A percentile compares a stretch with the other conserved stretches of the same genome.
These are phyloP conservation scores for Sindora glabra DNA, from an alignment of 306 rosid genomes.

Conservation along the genomic window DNA sequence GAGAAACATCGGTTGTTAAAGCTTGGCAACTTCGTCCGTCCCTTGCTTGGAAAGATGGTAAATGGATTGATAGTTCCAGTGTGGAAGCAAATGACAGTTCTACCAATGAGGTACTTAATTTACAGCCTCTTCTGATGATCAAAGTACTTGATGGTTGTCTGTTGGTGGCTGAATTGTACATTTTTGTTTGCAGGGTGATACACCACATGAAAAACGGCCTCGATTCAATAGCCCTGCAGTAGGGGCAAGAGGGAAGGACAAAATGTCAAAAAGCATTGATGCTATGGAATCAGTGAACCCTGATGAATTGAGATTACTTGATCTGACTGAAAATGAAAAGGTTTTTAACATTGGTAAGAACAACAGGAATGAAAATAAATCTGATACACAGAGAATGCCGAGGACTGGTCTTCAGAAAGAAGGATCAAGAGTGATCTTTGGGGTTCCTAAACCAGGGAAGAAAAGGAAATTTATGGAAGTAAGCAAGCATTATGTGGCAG, in stretches of 20 bases:
- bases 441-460: slow-evolving; percentile 96
- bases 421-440: slow-evolving; percentile 71
- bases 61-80: slow-evolving; percentile 63
- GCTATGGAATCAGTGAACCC: slow-evolving; percentile 24
- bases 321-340: slow-evolving; percentile 53
- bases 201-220: slow-evolving; percentile 73
- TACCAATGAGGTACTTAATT: slow-evolving; percentile 47
- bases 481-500: slow-evolving; percentile 83
- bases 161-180: slow-evolving; percentile 21
- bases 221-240: slow-evolving; percentile 45
- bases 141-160: background rate
- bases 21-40: slow-evolving; percentile 89
- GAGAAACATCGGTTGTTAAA: slow-evolving; percentile 60
- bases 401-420: slow-evolving; percentile 81
- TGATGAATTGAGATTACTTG: slow-evolving; percentile 35
- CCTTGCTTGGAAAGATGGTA: slow-evolving; percentile 83
- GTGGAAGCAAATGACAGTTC: slow-evolving; percentile 27
- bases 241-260: slow-evolving; percentile 52
- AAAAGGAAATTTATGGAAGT: slow-evolving; percentile 96
- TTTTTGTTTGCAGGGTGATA: slow-evolving; percentile 54
- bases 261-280: slow-evolving; percentile 26
- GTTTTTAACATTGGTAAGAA: slow-evolving; percentile 67
- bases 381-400: slow-evolving; percentile 34
- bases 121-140: slow-evolving; percentile 8
- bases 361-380: slow-evolving; percentile 50